These are phyloP conservation scores for Trichosporon sp. DNA, from an alignment of 1,284 basidiomycete species.

Conservation along the genomic window DNA sequence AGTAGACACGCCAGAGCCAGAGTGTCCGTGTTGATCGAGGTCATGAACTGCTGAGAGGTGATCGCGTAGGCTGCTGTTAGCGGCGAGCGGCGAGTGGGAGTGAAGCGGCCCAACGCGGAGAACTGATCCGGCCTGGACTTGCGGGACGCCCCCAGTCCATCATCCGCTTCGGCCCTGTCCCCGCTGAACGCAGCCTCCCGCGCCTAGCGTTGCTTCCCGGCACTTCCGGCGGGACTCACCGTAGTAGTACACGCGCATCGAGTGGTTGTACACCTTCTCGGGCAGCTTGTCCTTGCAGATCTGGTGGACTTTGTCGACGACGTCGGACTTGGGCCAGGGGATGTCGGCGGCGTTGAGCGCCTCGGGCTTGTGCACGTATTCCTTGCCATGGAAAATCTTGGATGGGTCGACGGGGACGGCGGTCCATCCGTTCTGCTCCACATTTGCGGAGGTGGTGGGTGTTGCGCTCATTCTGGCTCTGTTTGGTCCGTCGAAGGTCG, in stretches of 20 bases:
- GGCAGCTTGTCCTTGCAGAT: constrained; percentile 54
- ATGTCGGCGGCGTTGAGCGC: background rate
- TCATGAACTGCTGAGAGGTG: constrained; percentile 24
- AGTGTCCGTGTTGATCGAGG: constrained; percentile 59
- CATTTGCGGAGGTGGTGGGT: background rate
- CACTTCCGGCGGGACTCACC: constrained; percentile 19
- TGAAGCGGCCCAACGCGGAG: too few species aligned
- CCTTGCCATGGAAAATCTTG: constrained; percentile 7
- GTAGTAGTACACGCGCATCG: constrained; percentile 59
- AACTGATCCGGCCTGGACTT: too few species aligned
- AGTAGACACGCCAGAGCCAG: constrained; percentile 63
- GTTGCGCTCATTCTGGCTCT: too few species aligned
- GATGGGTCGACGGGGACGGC: constrained; percentile 22
- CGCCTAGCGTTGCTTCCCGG: too few species aligned
- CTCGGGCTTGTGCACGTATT: background rate
- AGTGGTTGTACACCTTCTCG: constrained; percentile 62
- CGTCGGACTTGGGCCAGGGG: constrained; percentile 26
- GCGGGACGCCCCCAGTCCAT: too few species aligned
- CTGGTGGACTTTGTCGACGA: constrained; percentile 28
- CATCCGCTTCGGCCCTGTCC: too few species aligned
- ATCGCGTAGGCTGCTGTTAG: constrained; percentile 26
- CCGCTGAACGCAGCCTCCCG: too few species aligned
- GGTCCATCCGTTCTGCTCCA: constrained; percentile 24
- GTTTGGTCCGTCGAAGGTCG: too few species aligned
- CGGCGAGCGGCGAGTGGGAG: background rate